Evolutionary conservation across 495 filamentous ascomycete genomes (phyloP).

Genomic region (Xylaria castorea): DNA sequence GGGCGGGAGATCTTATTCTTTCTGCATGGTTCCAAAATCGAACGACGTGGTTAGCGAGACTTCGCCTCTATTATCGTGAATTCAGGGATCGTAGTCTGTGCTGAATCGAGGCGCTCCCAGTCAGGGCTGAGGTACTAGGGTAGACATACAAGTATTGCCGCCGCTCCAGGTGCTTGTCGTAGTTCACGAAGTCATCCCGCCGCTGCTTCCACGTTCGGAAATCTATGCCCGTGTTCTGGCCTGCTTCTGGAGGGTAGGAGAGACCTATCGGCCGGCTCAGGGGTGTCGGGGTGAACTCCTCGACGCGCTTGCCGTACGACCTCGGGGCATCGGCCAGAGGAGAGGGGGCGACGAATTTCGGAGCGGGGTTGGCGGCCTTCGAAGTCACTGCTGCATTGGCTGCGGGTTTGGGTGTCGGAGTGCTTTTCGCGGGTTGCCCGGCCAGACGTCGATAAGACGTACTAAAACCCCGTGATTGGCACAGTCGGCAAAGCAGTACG

Average conservation of each 20-base stretch:
- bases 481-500: conserved; percentile 48
- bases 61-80: neutral
- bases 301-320: conserved; percentile 61
- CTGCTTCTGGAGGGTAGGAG: conserved; percentile 68
- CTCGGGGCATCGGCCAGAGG: conserved; percentile 59
- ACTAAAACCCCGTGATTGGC: conserved; percentile 57
- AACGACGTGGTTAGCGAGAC: conserved; percentile 20
- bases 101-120: neutral
- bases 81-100: neutral
- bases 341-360: conserved; percentile 32
- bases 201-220: conserved; percentile 67
- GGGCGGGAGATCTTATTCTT: conserved; percentile 71
- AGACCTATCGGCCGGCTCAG: conserved; percentile 85
- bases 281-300: conserved; percentile 68
- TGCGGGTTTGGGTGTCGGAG: conserved; percentile 27
- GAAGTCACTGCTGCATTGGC: conserved; percentile 21
- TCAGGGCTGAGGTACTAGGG: neutral
- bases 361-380: conserved; percentile 26
- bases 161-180: conserved; percentile 77
- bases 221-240: conserved; percentile 83
- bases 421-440: conserved; percentile 37
- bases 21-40: conserved; percentile 38
- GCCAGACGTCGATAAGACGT: conserved; percentile 50
- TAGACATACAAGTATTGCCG: conserved; percentile 71
- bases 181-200: conserved; percentile 82